These are phyloP conservation scores for Mucor velutinosus DNA, from an alignment of 371 early-diverging fungal genomes.

Conservation along the genomic window DNA sequence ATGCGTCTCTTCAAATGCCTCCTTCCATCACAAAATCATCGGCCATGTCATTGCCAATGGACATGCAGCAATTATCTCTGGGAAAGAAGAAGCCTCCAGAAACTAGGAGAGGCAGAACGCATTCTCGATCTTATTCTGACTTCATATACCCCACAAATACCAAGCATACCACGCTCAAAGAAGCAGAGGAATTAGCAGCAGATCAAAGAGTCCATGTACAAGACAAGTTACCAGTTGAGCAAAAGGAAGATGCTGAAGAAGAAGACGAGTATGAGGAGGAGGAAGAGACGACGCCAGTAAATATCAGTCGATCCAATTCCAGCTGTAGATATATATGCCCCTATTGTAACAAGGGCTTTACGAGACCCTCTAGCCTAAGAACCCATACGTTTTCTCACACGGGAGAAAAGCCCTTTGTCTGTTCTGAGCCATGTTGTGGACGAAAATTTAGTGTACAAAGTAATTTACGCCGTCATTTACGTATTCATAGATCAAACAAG, in stretches of 20 bases:
- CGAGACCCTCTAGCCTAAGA: slow-evolving; percentile 68
- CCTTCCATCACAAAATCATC: background rate
- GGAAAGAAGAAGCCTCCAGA: background rate
- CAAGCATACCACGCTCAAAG: slow-evolving; percentile 4
- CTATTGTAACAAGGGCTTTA: slow-evolving; percentile 67
- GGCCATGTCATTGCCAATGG: background rate
- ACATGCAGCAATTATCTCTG: slow-evolving; percentile 16
- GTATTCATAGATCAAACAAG: slow-evolving; percentile 41
- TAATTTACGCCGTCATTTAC: slow-evolving; percentile 72
- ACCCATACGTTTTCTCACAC: slow-evolving; percentile 77
- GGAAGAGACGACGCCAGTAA: background rate
- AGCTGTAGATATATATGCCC: slow-evolving; percentile 57
- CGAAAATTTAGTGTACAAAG: slow-evolving; percentile 74
- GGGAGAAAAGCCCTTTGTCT: slow-evolving; percentile 75
- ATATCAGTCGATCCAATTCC: background rate
- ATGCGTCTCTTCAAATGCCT: background rate
- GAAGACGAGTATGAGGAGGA: background rate
- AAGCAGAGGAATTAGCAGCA: background rate
- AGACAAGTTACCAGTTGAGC: background rate
- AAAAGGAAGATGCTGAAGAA: background rate
- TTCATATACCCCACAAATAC: slow-evolving; percentile 33
- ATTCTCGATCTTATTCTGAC: slow-evolving; percentile 50
- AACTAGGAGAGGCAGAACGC: slow-evolving; percentile 25
- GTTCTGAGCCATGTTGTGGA: slow-evolving; percentile 62
- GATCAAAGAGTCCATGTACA: background rate